Percentiles rank a stretch among this genome's conserved stretches.
Evolutionary conservation across 1,139 yeast species (phyloP).

Genomic region (Geotrichum histeridarum): DNA sequence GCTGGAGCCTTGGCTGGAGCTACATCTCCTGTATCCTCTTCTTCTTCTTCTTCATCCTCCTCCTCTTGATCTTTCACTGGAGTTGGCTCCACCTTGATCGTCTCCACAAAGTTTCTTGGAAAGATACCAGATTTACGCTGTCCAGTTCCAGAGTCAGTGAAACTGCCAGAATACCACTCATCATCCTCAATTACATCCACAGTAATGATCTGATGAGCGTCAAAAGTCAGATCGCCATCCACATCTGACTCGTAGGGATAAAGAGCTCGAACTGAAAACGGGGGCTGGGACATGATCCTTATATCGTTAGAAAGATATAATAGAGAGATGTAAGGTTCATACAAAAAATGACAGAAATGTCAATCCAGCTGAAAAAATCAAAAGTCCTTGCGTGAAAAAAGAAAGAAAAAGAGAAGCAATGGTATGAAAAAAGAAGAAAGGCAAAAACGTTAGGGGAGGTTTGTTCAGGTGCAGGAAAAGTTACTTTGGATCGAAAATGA

Average conservation of each 20-base stretch:
- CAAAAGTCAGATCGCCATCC: conserved; percentile 77
- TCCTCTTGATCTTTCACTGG: not conserved
- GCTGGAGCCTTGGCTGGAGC: conserved; percentile 2
- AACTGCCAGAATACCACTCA: conserved; percentile 82
- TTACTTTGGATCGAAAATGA: too few relatives aligned
- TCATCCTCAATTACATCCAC: conserved; percentile 79
- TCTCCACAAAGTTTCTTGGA: conserved; percentile 77
- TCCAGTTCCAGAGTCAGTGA: conserved; percentile 42
- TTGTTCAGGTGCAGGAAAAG: too few relatives aligned
- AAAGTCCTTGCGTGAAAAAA: not conserved
- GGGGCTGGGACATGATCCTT: conserved; percentile 31
- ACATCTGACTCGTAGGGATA: conserved; percentile 72
- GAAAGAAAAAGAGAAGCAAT: not conserved
- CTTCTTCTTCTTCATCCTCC: not conserved
- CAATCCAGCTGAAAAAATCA: not conserved
- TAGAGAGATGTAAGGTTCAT: not conserved
- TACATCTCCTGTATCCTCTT: conserved; percentile 11
- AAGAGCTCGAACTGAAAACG: conserved; percentile 68
- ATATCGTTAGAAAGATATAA: not conserved
- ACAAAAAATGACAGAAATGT: not conserved
- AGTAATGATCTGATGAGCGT: conserved; percentile 60
- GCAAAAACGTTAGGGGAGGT: not conserved
- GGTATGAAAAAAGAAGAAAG: not conserved
- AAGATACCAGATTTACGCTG: conserved; percentile 62
- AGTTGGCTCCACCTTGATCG: conserved; percentile 16